Base-by-base conservation (phyloP, 1,284 basidiomycete genomes). In the Stereum hirsutum region DNA sequence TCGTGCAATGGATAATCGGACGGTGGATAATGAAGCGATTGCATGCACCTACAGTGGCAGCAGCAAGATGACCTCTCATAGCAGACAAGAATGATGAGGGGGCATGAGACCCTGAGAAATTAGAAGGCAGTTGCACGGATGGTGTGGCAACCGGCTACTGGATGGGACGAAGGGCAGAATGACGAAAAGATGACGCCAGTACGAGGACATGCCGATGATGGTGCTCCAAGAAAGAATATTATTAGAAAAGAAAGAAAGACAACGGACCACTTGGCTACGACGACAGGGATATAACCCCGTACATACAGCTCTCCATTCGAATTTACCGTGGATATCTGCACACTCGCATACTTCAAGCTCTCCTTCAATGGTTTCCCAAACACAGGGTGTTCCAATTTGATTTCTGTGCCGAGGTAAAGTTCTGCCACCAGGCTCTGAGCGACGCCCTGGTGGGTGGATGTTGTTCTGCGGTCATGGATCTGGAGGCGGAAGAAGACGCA, bases 281-380 rank as follows among this genome's bases (percentile, higher is more conserved):
- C 89, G 43, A 97, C 89, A 7, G 96, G 95, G 34, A 99, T 90
- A 59, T 89, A 91, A 2, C 95, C 90, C 85, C 88, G 92, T 5
- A 91, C 85, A 57, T 89, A 91, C 19, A 91, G 69, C 49, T 84
- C 78, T 7, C 88, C 90, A 50, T 83, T 81, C 12, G 81, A 71
- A 46, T 86, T 87, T 11, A 88, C 83, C n/a, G 94, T 94, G 15
- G 88, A 91, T 60, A 99, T 97, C 57, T 95, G 91, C 1, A 96
- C 93, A 54, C 80, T 87, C 17, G 95, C 94, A 60, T 87, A 87
- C 55, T 78, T 75, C 54, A 98, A 70, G 44, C 86, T 88, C 56
- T 92, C 85, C 49, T 76, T 75, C 50, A 98, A 75, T 5, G 89
- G 82, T 45, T 80, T 85, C 11, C 89, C 89, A 60, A 99, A 98